Base-by-base conservation (phyloP, 1,284 basidiomycete species). In the Ceratobasidium sp. region DNA sequence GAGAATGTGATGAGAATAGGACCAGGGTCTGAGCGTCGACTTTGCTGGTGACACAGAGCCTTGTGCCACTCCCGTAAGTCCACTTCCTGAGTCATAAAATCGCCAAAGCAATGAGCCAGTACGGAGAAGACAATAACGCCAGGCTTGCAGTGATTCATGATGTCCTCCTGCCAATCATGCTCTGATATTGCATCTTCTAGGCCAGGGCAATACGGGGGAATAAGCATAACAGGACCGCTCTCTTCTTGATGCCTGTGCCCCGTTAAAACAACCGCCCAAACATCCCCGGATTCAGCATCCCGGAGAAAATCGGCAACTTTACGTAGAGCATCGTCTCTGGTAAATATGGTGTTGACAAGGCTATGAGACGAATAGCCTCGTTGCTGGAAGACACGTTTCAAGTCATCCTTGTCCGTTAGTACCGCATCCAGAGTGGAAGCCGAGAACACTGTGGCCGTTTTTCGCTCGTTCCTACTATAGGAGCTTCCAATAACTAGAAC, bases 371-470 rank as follows among this genome's bases (percentile, higher is more conserved):
- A 53, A 34, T 55, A 67, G 2, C 39, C 52, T 14, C 64, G 50
- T 43, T 30, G 21, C 21, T 18, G 18, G 18, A 67, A 55, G 32
- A 34, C 36, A 26, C 30, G 14, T 21, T 41, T 43, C 21, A 67
- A 26, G n/a, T 53, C 30, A 5, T 43, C 39, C 14, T 26, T 55
- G 50, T 67, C 64, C 0, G 39, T 21, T 41, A 41, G 3, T 8
- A 26, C 26, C 28, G 48, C 50, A 14, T 41, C 34, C 6, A 67
- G 52, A 16, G 50, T 67, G 8, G 10, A 30, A 12, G 45, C 21
- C 18, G 64, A 67, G 26, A 41, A 67, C 64, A 67, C 45, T 10
- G 64, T 55, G n/a, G 32, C 50, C 23, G 64, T 67, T 43, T 39
- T 36, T 41, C 64, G 64, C 12, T 26, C 50, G 21, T n/a, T 36